phyloP scores from a whole-genome alignment of 495 filamentous ascomycete genomes.

The Arthonia radiata region DNA sequence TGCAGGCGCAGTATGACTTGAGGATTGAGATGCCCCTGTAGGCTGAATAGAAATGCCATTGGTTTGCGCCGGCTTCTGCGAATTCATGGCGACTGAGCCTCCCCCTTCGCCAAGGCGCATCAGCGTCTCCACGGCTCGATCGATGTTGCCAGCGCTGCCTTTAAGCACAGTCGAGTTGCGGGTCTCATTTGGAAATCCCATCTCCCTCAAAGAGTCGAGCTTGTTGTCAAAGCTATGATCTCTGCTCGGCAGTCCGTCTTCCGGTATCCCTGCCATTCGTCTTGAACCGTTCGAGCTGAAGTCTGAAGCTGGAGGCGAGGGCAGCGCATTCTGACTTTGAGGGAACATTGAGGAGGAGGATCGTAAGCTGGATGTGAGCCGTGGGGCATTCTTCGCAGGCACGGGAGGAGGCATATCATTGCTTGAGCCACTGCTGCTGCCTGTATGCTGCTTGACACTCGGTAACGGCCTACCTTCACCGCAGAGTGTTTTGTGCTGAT shows the following conservation, averaged over 20 bases:
- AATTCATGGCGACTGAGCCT: slow-evolving; percentile 7
- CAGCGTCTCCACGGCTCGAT: slow-evolving; percentile 62
- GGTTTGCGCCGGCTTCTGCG: slow-evolving; percentile 3
- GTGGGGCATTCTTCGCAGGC: slow-evolving; percentile 56
- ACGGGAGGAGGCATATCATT: slow-evolving; percentile 45
- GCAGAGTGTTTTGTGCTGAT: slow-evolving; percentile 39
- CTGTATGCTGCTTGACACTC: too few species aligned
- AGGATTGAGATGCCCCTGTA: slow-evolving; percentile 4
- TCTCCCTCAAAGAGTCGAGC: slow-evolving; percentile 53
- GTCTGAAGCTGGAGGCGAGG: slow-evolving; percentile 13
- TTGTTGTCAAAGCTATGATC: slow-evolving; percentile 40
- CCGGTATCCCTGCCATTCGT: slow-evolving; percentile 44
- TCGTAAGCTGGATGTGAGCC: slow-evolving; percentile 47
- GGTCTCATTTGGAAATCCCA: slow-evolving; percentile 77
- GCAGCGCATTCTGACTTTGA: slow-evolving; percentile 8
- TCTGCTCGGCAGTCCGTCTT: slow-evolving; percentile 31
- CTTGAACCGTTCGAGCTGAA: slow-evolving; percentile 17
- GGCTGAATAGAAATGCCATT: slow-evolving; percentile 9
- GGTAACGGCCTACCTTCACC: slow-evolving; percentile 15
- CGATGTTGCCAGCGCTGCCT: slow-evolving; percentile 56
- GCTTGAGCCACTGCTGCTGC: slow-evolving; percentile 21
- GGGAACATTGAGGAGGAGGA: slow-evolving; percentile 47
- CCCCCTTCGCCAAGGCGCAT: slow-evolving; percentile 49
- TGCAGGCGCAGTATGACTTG: slow-evolving; percentile 7
- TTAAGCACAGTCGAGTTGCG: slow-evolving; percentile 58